phyloP scores from a whole-genome alignment of 306 rosid species.

The Sphenostylis stenocarpa region DNA sequence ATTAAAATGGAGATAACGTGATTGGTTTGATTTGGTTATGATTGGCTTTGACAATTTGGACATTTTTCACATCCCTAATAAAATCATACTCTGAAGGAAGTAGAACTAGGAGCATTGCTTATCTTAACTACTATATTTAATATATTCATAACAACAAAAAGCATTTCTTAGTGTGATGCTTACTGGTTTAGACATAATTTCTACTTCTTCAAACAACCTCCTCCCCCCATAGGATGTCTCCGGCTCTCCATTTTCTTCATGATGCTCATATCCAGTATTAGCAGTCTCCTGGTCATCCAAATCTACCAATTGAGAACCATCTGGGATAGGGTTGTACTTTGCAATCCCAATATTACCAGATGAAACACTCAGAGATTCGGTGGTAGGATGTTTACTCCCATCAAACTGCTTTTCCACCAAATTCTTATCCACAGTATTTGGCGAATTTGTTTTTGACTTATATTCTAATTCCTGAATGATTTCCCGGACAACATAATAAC shows the following conservation, averaged over 20 bases:
- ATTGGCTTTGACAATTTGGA: too few relatives aligned
- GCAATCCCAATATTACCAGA: conserved; percentile 23
- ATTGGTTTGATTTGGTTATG: too few relatives aligned
- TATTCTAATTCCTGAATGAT: conserved; percentile 59
- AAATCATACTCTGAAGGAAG: conserved; percentile 1
- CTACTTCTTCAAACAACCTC: conserved; percentile 34
- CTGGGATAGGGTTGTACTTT: conserved; percentile 24
- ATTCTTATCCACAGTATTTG: conserved; percentile 17
- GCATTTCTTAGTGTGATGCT: conserved; percentile 25
- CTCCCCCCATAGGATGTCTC: conserved; percentile 21
- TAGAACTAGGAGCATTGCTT: background rate
- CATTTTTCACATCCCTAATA: background rate
- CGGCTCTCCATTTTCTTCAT: conserved; percentile 36
- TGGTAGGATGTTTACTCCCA: conserved; percentile 9
- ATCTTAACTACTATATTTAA: conserved; percentile 12
- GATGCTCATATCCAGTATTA: conserved; percentile 23
- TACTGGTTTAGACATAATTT: conserved; percentile 37
- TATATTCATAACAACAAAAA: background rate
- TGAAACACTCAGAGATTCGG: conserved; percentile 25
- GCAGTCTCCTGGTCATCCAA: background rate
- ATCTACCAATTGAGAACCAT: conserved; percentile 19
- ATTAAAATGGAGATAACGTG: too few relatives aligned
- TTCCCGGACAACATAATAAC: conserved; percentile 49
- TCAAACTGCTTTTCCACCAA: conserved; percentile 16
- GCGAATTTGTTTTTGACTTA: conserved; percentile 35